Evolutionary conservation across 1,284 basidiomycete species (phyloP), one percentile per base, ranked within the genome.

Genomic region (Boletus semigastroideus): DNA sequence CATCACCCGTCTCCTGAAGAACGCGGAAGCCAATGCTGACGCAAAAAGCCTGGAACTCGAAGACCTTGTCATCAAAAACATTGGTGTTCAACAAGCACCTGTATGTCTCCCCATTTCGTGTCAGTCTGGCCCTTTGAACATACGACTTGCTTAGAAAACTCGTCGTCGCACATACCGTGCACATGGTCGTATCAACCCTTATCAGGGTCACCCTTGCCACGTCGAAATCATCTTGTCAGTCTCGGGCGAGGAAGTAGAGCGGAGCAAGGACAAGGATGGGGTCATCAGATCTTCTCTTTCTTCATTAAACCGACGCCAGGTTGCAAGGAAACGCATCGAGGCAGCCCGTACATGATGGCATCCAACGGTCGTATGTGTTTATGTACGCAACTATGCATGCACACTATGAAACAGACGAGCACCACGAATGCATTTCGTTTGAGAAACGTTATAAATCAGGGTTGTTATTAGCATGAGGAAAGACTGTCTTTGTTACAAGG

Each of bases 141-240:
- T 27, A 41, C 25, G 10, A 30, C 54, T 9, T 39, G 14, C 36
- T 13, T 62, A 92, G 89, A 99, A 99, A 93, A 99, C 97, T 73
- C 94, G 94, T 75, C 93, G 97, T 69, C 92, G 97, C 73, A 99
- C 97, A 63, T 99, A 97, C 87, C 94, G 97, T 77, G 97, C 97
- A 49, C 93, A 95, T 76, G 92, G 92, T 86, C 88, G 92, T 67
- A 94, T 92, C 74, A 92, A 91, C 77, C 88, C 90, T 48, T 91
- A 90, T 80, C 90, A 93, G 76, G 91, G 92, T 50, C 87, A 91
- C 78, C 94, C 93, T 49, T 90, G 87, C 75, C 97, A 99, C 72
- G 90, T 99, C 62, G 97, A 99, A 72, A 83, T 97, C 71, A 92
- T 97, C 72, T 85, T 97, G 58, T 78, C 84, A 49, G 87, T 86